Base-by-base conservation (phyloP, 345 rosid genomes). In the Syzygium aromaticum region DNA sequence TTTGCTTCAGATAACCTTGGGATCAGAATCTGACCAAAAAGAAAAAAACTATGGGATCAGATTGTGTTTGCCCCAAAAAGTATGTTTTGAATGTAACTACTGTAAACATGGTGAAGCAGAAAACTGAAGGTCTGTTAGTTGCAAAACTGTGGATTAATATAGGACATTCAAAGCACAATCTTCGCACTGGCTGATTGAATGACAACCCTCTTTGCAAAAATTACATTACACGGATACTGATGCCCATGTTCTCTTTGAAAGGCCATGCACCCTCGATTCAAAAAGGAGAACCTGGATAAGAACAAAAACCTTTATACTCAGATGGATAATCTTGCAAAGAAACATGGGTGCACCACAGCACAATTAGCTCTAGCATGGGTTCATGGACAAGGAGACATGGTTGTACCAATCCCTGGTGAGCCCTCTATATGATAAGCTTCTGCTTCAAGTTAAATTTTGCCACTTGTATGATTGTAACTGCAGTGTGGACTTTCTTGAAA, bases 281-380 rank as follows among this genome's bases (percentile, higher is more conserved):
- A 21, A 38, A 90, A 85, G 73, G 94, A 91, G 88, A 93, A 92
- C 88, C 84, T 93, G 87, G 89, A 92, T 3, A 91, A 87, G 88
- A 94, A 94, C 91, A 94, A 89, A 85, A 80, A 10, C 51, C 86
- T 92, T 27, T 94, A 91, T 83, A 30, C 28, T 33, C 89, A 91
- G 52, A 19, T 92, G 9, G 93, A 88, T 80, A 88, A 83, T 53
- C 91, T 90, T 51, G 90, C 93, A 2, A 87, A 89, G 89, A 93
- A 91, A 89, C 91, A 88, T 83, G 88, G 87, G 49, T 93, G 96
- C 84, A 53, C 93, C 84, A 90, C 94, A 28, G 89, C 91, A 52
- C 95, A 93, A 88, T 89, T 93, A 19, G 93, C 94, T 23, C 88
- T 94, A 28, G 94, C 95, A n/a, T 94, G 96, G 96, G 51, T 94